Evolutionary conservation across 148 eudicot species (phyloP), one percentile per base, ranked within the genome.

Genomic region (Gaultheria prostrata): DNA sequence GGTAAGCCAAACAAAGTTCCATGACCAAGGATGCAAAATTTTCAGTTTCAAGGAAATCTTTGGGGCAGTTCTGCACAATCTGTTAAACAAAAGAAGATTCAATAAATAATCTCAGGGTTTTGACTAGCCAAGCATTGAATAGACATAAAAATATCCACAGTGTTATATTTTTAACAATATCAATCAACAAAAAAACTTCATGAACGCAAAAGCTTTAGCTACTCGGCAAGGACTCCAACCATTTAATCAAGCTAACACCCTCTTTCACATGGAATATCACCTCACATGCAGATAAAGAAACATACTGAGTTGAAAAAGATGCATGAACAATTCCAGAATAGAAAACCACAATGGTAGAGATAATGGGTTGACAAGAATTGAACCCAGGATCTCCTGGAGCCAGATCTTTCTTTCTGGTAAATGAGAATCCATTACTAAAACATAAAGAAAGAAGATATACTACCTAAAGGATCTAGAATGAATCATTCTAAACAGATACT

Each of bases 31-130:
- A 82, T 65, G 91, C 84, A 82, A 93, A 91, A 86, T 83, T 86
- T 57, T 91, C 93, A 77, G 81, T 80, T 82, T 89, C 90, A 74
- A 94, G 88, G 89, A 91, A 95, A 72, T 90, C 89, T 39, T 83
- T 85, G 43, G 99, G 99, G 85, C 99, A 93, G 87, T 93, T 89
- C 89, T 89, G 89, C 82, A 97, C 87, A 86, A 97, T 89, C 99
- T 97, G 94, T 83, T 74, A 85, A 80, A 80, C 82, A 57, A 87
- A 85, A 28, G 82, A 45, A 57, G 73, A 39, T 69, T 21, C 50
- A 72, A 39, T 45, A 80, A 53, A 71, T 80, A 72, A 80, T 49
- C 26, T 15, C 6, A 56, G 43, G 83, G 50, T 49, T n/a, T 63
- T 51, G 79, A 18, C 79, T 54, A 24, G 20, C 83, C 56, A 65